phyloP scores from a whole-genome alignment of 2,329 filamentous ascomycete genomes.

The Tolypocladium nubicola region DNA sequence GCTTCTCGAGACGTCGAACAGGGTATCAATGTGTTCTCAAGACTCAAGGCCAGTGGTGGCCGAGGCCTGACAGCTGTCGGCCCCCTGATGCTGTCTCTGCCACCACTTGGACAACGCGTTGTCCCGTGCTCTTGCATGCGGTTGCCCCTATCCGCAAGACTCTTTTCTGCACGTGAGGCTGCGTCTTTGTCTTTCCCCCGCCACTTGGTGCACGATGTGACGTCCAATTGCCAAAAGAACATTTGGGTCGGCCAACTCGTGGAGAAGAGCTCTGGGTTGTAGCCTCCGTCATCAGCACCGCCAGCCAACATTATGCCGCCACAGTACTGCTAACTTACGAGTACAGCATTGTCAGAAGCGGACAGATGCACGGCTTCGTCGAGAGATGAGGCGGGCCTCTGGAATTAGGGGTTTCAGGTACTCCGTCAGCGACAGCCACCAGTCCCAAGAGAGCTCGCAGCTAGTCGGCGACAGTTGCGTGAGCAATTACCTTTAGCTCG shows the following conservation, averaged over 20 bases:
- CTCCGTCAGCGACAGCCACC: neutral
- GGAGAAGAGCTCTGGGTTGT: neutral
- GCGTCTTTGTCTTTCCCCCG: neutral
- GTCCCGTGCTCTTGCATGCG: neutral
- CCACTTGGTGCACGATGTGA: neutral
- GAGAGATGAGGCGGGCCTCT: slow-evolving; percentile 1
- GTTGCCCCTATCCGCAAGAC: neutral
- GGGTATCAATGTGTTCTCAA: neutral
- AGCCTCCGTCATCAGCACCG: neutral
- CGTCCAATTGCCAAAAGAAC: neutral
- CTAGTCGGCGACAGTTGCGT: neutral
- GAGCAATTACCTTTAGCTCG: neutral
- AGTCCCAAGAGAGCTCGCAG: neutral
- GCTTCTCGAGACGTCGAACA: neutral
- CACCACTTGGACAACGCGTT: neutral
- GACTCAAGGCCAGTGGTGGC: neutral
- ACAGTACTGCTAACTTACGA: neutral
- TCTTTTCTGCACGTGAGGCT: neutral
- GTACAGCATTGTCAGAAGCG: neutral
- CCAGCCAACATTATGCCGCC: neutral
- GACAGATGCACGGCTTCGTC: neutral
- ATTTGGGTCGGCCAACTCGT: neutral
- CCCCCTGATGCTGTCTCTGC: neutral
- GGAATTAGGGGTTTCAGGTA: neutral
- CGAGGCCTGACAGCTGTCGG: neutral